These are phyloP conservation scores for Saccharomycopsis hybrid DNA, from an alignment of 1,139 yeast species.

Conservation along the genomic window DNA sequence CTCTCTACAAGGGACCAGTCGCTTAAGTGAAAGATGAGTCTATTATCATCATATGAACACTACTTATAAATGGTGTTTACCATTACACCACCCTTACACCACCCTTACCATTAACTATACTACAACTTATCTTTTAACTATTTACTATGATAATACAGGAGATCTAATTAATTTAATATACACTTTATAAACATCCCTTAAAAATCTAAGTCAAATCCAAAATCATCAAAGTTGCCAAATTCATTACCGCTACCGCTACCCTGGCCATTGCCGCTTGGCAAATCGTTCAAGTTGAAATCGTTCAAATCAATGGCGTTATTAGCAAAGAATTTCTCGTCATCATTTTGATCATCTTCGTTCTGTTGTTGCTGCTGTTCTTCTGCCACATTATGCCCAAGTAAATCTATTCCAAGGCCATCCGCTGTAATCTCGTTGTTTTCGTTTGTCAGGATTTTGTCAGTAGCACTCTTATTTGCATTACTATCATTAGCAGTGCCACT, in stretches of 20 bases:
- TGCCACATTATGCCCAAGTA: too few species aligned
- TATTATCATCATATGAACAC: too few species aligned
- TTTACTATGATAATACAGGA: too few species aligned
- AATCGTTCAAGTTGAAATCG: conserved; percentile 18
- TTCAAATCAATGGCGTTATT: conserved; percentile 11
- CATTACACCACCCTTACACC: too few species aligned
- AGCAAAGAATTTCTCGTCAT: conserved; percentile 7
- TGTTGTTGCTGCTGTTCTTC: background rate
- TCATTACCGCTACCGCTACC: conserved; percentile 1
- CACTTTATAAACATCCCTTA: too few species aligned
- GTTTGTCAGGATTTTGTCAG: background rate
- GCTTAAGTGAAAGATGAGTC: too few species aligned
- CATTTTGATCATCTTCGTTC: background rate
- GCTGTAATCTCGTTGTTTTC: background rate
- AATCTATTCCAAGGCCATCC: background rate
- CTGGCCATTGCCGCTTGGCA: conserved; percentile 1
- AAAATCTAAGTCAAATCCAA: conserved; percentile 16
- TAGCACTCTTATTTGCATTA: background rate
- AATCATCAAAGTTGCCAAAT: conserved; percentile 16
- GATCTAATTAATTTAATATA: too few species aligned
- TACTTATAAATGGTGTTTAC: too few species aligned
- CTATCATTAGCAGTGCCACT: background rate
- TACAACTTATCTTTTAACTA: too few species aligned
- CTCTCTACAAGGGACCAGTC: too few species aligned
- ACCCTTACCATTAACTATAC: too few species aligned